These are phyloP conservation scores for Saturnispora bothae DNA, from an alignment of 805 yeast species.

Conservation along the genomic window DNA sequence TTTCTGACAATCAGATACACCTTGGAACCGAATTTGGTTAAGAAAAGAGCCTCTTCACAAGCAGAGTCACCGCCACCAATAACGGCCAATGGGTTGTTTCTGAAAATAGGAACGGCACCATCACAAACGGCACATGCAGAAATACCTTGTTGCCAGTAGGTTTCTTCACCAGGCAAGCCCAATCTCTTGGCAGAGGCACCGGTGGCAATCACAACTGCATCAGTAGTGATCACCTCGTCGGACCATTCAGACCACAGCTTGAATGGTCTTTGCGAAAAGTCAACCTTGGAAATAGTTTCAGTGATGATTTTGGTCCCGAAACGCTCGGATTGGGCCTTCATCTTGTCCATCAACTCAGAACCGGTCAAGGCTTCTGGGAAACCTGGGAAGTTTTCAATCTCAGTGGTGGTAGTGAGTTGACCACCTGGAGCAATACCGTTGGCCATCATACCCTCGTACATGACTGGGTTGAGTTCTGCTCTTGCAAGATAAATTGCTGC, in stretches of 20 bases:
- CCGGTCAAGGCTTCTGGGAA: slow-evolving; percentile 93
- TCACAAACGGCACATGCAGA: slow-evolving; percentile 99
- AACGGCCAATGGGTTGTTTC: slow-evolving; percentile 96
- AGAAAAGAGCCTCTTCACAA: slow-evolving; percentile 95
- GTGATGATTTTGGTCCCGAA: slow-evolving; percentile 94
- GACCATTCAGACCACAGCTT: slow-evolving; percentile 94
- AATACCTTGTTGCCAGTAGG: slow-evolving; percentile 98
- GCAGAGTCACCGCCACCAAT: slow-evolving; percentile 99
- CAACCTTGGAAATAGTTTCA: slow-evolving; percentile 90
- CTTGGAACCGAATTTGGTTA: slow-evolving; percentile 96
- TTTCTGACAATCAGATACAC: slow-evolving; percentile 90
- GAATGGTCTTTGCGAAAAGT: slow-evolving; percentile 80
- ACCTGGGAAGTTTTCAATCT: slow-evolving; percentile 98
- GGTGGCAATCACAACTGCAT: slow-evolving; percentile 86
- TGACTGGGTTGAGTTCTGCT: slow-evolving; percentile 88
- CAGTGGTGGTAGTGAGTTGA: slow-evolving; percentile 97
- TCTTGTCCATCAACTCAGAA: slow-evolving; percentile 78
- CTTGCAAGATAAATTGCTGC: slow-evolving; percentile 96
- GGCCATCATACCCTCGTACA: slow-evolving; percentile 94
- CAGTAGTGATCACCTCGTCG: slow-evolving; percentile 85
- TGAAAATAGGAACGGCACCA: slow-evolving; percentile 98
- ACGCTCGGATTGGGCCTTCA: slow-evolving; percentile 78
- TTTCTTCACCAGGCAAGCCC: slow-evolving; percentile 90
- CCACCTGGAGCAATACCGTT: slow-evolving; percentile 99
- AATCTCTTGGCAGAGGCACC: slow-evolving; percentile 98